These are phyloP conservation scores for Acanthamoeba castellanii DNA, from an alignment of 208 protist genomes.

Conservation along the genomic window DNA sequence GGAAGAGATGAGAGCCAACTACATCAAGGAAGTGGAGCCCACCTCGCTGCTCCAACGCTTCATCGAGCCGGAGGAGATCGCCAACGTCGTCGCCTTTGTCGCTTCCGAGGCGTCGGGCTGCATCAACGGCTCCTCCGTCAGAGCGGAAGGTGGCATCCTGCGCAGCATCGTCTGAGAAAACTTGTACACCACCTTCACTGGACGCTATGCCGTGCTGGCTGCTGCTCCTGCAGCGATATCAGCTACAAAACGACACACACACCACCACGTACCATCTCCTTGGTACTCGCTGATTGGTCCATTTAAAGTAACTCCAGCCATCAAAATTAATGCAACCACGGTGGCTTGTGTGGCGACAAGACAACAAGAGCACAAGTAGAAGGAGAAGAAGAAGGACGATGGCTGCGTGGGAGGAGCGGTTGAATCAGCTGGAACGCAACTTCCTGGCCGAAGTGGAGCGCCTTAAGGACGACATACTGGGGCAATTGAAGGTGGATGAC, in stretches of 20 bases:
- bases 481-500: background rate
- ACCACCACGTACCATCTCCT: too few species aligned
- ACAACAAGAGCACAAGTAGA: too few species aligned
- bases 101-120: background rate
- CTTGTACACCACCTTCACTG: too few species aligned
- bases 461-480: background rate
- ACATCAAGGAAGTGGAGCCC: constrained; percentile 34
- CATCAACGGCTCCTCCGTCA: constrained; percentile 53
- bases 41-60: constrained; percentile 64
- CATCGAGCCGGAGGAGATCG: constrained; percentile 68
- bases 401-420: background rate
- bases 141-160: constrained; percentile 61
- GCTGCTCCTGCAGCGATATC: too few species aligned
- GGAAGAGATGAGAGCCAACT: constrained; percentile 6
- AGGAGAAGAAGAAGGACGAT: background rate
- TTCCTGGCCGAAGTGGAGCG: constrained; percentile 13
- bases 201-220: too few species aligned
- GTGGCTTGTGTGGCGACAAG: too few species aligned
- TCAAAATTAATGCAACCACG: too few species aligned
- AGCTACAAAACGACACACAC: too few species aligned
- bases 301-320: too few species aligned
- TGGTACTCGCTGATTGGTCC: too few species aligned
- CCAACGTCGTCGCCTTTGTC: constrained; percentile 42
- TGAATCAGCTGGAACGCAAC: constrained; percentile 19
- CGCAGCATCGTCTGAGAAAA: background rate